phyloP scores from a whole-genome alignment of 441 rosid genomes.

The Erodium moschatum region DNA sequence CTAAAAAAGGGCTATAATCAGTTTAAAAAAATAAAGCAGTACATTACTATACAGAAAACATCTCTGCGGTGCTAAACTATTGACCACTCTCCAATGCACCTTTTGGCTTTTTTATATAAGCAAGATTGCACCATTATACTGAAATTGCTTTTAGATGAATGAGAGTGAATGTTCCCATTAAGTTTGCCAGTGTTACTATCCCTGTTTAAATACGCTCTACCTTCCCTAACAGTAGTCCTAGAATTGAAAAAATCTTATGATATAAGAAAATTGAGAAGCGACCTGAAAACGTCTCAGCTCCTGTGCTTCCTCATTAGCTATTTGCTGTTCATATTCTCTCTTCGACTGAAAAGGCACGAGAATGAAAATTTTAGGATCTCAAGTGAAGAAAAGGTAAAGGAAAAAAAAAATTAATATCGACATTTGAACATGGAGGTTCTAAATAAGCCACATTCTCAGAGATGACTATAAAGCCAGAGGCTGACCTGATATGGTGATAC shows the following conservation, averaged over 20 bases:
- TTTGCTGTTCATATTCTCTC: constrained; percentile 58
- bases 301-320: constrained; percentile 66
- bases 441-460: not conserved
- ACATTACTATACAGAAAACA: not conserved
- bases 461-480: not conserved
- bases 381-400: not conserved
- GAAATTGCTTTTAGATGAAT: not conserved
- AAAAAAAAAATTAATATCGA: not conserved
- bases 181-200: not conserved
- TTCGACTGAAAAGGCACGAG: constrained; percentile 39
- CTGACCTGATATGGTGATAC: not conserved
- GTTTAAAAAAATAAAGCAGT: not conserved
- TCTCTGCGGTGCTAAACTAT: not conserved
- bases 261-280: constrained; percentile 15
- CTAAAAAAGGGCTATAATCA: constrained; percentile 33
- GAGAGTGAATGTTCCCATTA: not conserved
- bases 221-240: too few relatives aligned
- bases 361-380: not conserved
- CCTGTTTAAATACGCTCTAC: too few relatives aligned
- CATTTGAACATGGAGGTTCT: not conserved
- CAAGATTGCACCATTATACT: not conserved
- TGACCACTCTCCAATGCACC: not conserved
- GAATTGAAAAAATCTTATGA: not conserved
- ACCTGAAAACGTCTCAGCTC: constrained; percentile 82
- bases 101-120: not conserved